phyloP scores from a whole-genome alignment of 1,139 yeast species.

The Hyphopichia khmerensis region DNA sequence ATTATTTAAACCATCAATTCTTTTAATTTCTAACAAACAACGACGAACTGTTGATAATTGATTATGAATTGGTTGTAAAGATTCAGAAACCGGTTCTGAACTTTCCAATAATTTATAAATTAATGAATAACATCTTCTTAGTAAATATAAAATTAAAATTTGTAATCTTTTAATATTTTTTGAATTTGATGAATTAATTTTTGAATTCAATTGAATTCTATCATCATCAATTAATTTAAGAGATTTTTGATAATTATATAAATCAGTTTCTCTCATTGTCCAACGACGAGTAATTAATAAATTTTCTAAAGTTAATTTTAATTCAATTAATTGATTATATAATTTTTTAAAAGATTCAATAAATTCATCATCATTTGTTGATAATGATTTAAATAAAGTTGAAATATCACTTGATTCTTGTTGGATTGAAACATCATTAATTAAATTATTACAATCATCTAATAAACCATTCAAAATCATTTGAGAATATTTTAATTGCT shows the following conservation, averaged over 20 bases:
- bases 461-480: slow-evolving; percentile 68
- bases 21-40: slow-evolving; percentile 82
- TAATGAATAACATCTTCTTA: slow-evolving; percentile 86
- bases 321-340: slow-evolving; percentile 48
- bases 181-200: slow-evolving; percentile 5
- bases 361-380: slow-evolving; percentile 16
- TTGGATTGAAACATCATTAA: slow-evolving; percentile 67
- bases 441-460: slow-evolving; percentile 77
- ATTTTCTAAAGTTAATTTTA: slow-evolving; percentile 75
- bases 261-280: slow-evolving; percentile 94
- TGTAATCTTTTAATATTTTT: slow-evolving; percentile 43
- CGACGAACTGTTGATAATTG: slow-evolving; percentile 88
- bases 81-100: slow-evolving; percentile 92
- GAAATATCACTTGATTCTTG: slow-evolving; percentile 33
- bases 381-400: slow-evolving; percentile 11
- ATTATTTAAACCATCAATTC: slow-evolving; percentile 87
- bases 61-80: slow-evolving; percentile 88
- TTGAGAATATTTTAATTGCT: slow-evolving; percentile 37
- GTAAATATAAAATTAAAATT: slow-evolving; percentile 68
- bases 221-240: slow-evolving; percentile 71
- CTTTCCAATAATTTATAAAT: slow-evolving; percentile 86
- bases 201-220: slow-evolving; percentile 41
- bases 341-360: slow-evolving; percentile 15
- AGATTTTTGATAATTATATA: slow-evolving; percentile 75
- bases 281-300: slow-evolving; percentile 88